Percentiles rank a stretch among this genome's conserved stretches.
Evolutionary conservation across 371 early-diverging fungal species (phyloP).

Genomic region (Lichtheimia hyalospora): DNA sequence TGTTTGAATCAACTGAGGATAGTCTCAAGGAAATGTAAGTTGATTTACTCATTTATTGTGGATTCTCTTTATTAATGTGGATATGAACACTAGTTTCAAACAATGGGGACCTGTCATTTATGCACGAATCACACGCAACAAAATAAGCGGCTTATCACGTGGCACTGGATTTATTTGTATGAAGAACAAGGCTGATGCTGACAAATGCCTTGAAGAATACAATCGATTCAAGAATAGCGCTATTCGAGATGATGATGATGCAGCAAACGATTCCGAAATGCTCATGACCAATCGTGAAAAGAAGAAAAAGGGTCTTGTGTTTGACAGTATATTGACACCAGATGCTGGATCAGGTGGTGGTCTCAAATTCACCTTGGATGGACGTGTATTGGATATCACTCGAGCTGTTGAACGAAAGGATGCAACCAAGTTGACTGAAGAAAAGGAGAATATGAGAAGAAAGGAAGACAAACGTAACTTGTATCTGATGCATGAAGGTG

Average conservation of each 20-base stretch:
- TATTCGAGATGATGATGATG: slow-evolving; percentile 40
- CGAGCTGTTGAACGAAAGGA: slow-evolving; percentile 76
- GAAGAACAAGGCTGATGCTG: slow-evolving; percentile 68
- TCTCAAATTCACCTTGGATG: slow-evolving; percentile 72
- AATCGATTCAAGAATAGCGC: slow-evolving; percentile 50
- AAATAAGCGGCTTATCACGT: slow-evolving; percentile 75
- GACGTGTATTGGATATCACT: slow-evolving; percentile 80
- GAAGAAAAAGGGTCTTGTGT: slow-evolving; percentile 58
- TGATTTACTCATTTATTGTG: not conserved
- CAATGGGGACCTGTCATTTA: slow-evolving; percentile 82
- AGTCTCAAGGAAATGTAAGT: slow-evolving; percentile 74
- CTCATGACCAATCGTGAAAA: slow-evolving; percentile 47
- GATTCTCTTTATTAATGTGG: slow-evolving; percentile 13
- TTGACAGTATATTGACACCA: slow-evolving; percentile 66
- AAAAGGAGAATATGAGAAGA: slow-evolving; percentile 58
- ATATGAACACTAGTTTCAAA: slow-evolving; percentile 40
- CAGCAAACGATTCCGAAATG: slow-evolving; percentile 26
- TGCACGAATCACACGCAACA: slow-evolving; percentile 82
- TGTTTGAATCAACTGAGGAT: slow-evolving; percentile 87
- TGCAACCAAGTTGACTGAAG: slow-evolving; percentile 68
- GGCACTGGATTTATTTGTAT: slow-evolving; percentile 96
- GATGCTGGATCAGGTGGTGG: slow-evolving; percentile 63
- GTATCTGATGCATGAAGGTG: slow-evolving; percentile 75
- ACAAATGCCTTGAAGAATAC: slow-evolving; percentile 70
- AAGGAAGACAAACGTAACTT: slow-evolving; percentile 83